phyloP scores from a whole-genome alignment of 2,329 filamentous ascomycete genomes.

The Neopestalotiopsis sp. region DNA sequence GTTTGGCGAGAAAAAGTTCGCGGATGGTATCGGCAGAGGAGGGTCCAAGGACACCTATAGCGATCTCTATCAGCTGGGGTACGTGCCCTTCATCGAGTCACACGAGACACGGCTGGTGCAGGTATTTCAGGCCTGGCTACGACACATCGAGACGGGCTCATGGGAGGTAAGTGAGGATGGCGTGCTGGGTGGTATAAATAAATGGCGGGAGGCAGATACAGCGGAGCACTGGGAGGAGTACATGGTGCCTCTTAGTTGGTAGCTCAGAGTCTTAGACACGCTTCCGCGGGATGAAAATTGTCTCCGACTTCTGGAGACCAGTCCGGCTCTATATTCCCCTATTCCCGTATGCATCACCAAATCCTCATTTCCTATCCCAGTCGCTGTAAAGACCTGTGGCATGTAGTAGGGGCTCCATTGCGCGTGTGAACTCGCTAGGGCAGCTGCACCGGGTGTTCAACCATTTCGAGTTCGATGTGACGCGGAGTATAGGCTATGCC shows the following conservation, averaged over 20 bases:
- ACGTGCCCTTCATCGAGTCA: background rate
- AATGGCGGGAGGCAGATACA: background rate
- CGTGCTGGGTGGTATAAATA: background rate
- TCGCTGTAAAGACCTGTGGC: too few relatives aligned
- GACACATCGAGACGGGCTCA: background rate
- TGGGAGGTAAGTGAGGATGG: background rate
- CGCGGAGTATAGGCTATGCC: too few relatives aligned
- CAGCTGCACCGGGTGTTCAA: too few relatives aligned
- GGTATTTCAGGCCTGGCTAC: background rate
- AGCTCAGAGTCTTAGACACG: background rate
- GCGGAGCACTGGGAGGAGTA: background rate
- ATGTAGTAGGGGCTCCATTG: too few relatives aligned
- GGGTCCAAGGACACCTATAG: background rate
- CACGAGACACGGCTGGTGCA: background rate
- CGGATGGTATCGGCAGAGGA: background rate
- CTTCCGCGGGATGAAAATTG: background rate
- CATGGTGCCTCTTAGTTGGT: conserved; percentile 5
- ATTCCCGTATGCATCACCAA: too few relatives aligned
- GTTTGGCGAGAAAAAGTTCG: conserved; percentile 4
- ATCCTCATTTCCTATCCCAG: too few relatives aligned
- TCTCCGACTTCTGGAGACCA: background rate
- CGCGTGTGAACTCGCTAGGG: too few relatives aligned
- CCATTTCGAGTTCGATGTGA: too few relatives aligned
- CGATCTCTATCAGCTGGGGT: background rate
- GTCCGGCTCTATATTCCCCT: background rate